phyloP scores from a whole-genome alignment of 2,329 filamentous ascomycete species.

The Pestalotiopsis sp. region DNA sequence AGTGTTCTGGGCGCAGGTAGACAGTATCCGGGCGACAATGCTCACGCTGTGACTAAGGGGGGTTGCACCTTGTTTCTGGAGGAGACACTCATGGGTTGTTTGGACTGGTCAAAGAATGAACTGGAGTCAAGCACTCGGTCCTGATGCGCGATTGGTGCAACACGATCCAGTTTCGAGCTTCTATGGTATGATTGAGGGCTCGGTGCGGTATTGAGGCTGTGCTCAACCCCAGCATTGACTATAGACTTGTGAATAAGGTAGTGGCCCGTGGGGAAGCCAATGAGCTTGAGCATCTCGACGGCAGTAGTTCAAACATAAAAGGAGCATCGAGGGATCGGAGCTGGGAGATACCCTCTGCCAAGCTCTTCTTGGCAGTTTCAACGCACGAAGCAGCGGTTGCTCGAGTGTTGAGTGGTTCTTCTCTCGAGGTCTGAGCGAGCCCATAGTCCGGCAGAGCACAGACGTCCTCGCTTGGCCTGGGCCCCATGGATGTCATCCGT shows the following conservation, averaged over 20 bases:
- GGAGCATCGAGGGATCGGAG: background rate
- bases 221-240: constrained; percentile 5
- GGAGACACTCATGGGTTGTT: background rate
- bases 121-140: background rate
- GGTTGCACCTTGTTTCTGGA: background rate
- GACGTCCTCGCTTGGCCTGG: background rate
- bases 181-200: background rate
- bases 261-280: constrained; percentile 1
- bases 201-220: constrained; percentile 5
- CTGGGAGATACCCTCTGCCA: constrained; percentile 1
- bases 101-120: constrained; percentile 4
- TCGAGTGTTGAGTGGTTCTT: background rate
- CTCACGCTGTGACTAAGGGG: background rate
- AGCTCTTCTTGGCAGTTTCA: constrained; percentile 15
- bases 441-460: background rate
- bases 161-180: background rate
- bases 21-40: background rate
- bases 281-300: background rate
- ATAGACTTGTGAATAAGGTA: constrained; percentile 10
- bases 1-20: background rate
- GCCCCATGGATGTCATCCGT: constrained; percentile 2
- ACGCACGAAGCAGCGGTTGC: background rate
- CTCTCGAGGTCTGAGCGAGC: constrained; percentile 4
- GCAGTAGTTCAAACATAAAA: background rate
- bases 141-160: constrained; percentile 9